A percentile compares a stretch with the other conserved stretches of the same genome.
These are phyloP conservation scores for Acer campestre DNA, from an alignment of 345 rosid species.

Conservation along the genomic window DNA sequence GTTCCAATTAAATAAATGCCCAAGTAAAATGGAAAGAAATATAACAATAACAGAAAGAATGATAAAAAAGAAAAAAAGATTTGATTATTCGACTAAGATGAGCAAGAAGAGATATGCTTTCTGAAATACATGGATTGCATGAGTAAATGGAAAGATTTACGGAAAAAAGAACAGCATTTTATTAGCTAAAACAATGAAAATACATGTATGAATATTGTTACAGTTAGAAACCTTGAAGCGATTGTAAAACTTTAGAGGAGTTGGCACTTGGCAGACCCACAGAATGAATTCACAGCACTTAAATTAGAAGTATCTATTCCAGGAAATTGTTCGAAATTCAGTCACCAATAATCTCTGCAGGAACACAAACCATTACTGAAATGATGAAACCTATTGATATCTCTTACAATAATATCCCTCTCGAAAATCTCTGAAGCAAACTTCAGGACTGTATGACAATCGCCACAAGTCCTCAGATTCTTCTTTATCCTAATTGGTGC, in stretches of 20 bases:
- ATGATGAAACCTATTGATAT: conserved; percentile 42
- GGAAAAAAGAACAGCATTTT: neutral
- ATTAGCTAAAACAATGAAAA: neutral
- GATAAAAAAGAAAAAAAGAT: too few species aligned
- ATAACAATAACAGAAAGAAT: too few species aligned
- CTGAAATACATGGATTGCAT: too few species aligned
- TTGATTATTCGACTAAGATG: too few species aligned
- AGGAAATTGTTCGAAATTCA: neutral
- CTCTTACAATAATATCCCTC: conserved; percentile 39
- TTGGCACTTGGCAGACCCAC: neutral
- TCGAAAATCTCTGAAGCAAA: conserved; percentile 41
- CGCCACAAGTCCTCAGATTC: conserved; percentile 43
- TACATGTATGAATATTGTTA: neutral
- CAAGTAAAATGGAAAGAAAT: too few species aligned
- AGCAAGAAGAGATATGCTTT: too few species aligned
- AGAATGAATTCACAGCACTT: neutral
- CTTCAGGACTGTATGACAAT: conserved; percentile 46
- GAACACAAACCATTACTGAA: conserved; percentile 37
- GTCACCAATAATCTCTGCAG: conserved; percentile 47
- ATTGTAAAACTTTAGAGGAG: neutral
- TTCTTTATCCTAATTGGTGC: conserved; percentile 45
- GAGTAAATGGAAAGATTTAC: too few species aligned
- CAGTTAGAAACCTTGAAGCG: neutral
- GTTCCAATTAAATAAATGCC: neutral
- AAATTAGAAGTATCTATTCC: neutral